These are phyloP conservation scores for Nemania sp. DNA, from an alignment of 2,329 filamentous ascomycete genomes.

Conservation along the genomic window DNA sequence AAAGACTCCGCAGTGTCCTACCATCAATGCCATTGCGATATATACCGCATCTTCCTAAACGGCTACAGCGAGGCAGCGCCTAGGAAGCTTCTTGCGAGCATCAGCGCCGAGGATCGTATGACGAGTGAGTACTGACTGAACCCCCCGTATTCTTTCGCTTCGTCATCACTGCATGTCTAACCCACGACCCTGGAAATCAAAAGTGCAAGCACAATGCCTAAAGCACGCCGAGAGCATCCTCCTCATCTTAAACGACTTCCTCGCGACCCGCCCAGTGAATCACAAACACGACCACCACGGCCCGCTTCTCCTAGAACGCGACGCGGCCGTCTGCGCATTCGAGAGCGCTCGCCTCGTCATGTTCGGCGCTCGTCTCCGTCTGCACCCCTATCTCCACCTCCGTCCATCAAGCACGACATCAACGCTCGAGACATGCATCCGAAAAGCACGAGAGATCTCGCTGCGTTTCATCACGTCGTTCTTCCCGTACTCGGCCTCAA, in stretches of 20 bases:
- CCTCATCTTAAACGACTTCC: constrained; percentile 41
- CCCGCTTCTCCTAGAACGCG: constrained; percentile 44
- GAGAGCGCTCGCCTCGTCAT: constrained; percentile 47
- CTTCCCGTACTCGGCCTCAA: constrained; percentile 38
- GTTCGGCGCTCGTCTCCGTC: constrained; percentile 36
- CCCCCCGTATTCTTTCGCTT: too few relatives aligned
- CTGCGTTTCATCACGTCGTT: constrained; percentile 37
- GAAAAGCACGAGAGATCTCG: constrained; percentile 35
- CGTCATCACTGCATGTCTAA: too few relatives aligned
- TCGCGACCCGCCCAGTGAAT: constrained; percentile 24
- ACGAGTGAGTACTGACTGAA: constrained; percentile 26
- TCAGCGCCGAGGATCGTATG: constrained; percentile 37
- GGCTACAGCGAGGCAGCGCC: constrained; percentile 49
- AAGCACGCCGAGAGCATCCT: constrained; percentile 47
- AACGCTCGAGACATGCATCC: constrained; percentile 33
- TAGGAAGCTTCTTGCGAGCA: constrained; percentile 31
- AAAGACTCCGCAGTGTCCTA: constrained; percentile 37
- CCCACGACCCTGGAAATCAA: not conserved
- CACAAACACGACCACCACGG: not conserved
- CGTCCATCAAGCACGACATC: constrained; percentile 20
- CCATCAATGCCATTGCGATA: constrained; percentile 50
- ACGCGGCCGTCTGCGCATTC: constrained; percentile 50
- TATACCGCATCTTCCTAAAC: constrained; percentile 49
- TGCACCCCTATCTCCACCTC: too few relatives aligned
- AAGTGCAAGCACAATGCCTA: constrained; percentile 41